A percentile compares a stretch with the other conserved stretches of the same genome.
phyloP scores from a whole-genome alignment of 768 basidiomycete species.

The Suillus spraguei region DNA sequence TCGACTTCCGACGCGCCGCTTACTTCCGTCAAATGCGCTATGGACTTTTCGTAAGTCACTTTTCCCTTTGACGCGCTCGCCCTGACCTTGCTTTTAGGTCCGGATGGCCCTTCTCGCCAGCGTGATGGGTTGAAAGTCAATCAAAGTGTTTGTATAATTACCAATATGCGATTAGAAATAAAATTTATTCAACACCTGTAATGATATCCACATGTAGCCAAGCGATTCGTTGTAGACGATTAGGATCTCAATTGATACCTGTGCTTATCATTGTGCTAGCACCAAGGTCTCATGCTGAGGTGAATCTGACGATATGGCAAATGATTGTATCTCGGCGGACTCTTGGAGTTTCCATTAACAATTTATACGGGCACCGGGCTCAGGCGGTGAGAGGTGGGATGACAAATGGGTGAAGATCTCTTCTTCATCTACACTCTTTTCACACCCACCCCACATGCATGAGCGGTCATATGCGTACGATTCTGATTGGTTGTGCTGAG shows the following conservation, averaged over 20 bases:
- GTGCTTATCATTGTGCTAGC: neutral
- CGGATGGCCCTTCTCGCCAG: constrained; percentile 82
- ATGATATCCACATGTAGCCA: neutral
- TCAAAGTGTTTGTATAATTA: neutral
- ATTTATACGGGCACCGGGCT: too few species aligned
- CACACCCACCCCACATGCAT: neutral
- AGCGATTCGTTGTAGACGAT: neutral
- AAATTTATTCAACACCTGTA: neutral
- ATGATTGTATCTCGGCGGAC: too few species aligned
- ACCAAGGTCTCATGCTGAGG: too few species aligned
- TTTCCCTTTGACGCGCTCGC: constrained; percentile 2
- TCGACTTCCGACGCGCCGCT: constrained; percentile 89
- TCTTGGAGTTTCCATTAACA: too few species aligned
- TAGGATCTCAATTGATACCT: constrained; percentile 1
- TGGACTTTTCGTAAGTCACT: constrained; percentile 88
- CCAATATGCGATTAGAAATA: neutral
- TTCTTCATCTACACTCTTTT: neutral
- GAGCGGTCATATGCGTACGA: neutral
- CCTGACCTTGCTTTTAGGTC: constrained; percentile 38
- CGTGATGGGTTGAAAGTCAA: constrained; percentile 44
- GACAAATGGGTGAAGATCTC: neutral
- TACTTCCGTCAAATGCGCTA: constrained; percentile 99
- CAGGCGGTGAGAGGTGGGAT: too few species aligned
- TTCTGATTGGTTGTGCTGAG: neutral
- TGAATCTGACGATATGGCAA: too few species aligned